phyloP scores from a whole-genome alignment of 331 rosid genomes.

The Pyracantha coccinea region DNA sequence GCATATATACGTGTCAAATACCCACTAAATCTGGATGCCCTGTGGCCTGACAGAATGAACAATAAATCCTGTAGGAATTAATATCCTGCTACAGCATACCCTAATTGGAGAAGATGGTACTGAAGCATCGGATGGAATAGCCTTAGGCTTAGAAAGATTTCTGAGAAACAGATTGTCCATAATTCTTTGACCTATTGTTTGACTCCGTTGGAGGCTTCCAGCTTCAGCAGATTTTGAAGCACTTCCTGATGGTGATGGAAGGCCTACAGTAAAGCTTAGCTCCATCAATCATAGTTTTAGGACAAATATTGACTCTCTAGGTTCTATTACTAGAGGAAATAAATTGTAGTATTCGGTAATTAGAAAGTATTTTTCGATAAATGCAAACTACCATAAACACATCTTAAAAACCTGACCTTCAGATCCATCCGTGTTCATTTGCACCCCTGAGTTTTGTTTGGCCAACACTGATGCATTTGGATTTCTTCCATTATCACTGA shows the following conservation, averaged over 20 bases:
- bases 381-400: not conserved
- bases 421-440: constrained; percentile 42
- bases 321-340: not conserved
- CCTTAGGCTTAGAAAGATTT: constrained; percentile 74
- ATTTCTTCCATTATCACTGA: constrained; percentile 34
- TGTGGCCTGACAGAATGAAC: not conserved
- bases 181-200: constrained; percentile 88
- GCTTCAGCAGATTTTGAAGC: constrained; percentile 48
- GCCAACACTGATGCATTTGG: constrained; percentile 8
- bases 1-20: not conserved
- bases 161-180: constrained; percentile 89
- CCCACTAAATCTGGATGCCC: not conserved
- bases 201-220: constrained; percentile 64
- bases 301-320: not conserved
- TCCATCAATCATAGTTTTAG: not conserved
- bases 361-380: not conserved
- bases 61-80: not conserved
- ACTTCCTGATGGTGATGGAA: constrained; percentile 79
- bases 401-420: constrained; percentile 58
- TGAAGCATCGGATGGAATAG: constrained; percentile 49
- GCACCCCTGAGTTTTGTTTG: constrained; percentile 37
- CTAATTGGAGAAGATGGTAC: constrained; percentile 76
- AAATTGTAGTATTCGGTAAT: not conserved
- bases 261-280: constrained; percentile 36
- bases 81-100: constrained; percentile 33